Percentiles rank a stretch among this genome's conserved stretches.
Evolutionary conservation across 75 land plant genomes (phyloP).

Genomic region (Selaginella tamariscina): DNA sequence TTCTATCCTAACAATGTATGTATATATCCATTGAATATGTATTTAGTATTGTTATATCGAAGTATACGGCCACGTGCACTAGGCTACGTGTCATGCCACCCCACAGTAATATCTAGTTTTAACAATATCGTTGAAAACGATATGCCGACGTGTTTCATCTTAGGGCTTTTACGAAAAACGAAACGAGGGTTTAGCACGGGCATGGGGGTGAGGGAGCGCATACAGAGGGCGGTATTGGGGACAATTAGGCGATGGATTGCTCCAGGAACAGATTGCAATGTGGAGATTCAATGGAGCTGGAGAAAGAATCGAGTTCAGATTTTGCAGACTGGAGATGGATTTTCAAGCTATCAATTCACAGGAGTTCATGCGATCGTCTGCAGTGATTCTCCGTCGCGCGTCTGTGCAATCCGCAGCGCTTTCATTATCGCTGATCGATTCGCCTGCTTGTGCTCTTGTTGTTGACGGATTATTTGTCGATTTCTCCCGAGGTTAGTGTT

Average conservation of each 20-base stretch:
- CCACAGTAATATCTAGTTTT: no score
- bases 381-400: neutral
- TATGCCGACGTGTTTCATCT: no score
- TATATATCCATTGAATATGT: no score
- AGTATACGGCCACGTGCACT: no score
- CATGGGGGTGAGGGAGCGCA: no score
- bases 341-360: neutral
- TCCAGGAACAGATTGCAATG: neutral
- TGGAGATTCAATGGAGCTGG: neutral
- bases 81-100: no score
- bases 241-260: neutral
- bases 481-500: neutral
- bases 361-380: neutral
- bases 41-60: no score
- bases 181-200: no score
- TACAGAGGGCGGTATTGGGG: neutral
- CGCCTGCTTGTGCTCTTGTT: neutral
- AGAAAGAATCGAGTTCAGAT: neutral
- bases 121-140: no score
- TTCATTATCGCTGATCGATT: neutral
- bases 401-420: neutral
- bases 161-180: no score
- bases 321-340: neutral
- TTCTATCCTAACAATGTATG: no score
- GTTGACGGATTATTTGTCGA: neutral